Evolutionary conservation across 169 alveolate genomes (phyloP), one percentile per base, ranked within the genome.

Genomic region (Plasmodium coatneyi): DNA sequence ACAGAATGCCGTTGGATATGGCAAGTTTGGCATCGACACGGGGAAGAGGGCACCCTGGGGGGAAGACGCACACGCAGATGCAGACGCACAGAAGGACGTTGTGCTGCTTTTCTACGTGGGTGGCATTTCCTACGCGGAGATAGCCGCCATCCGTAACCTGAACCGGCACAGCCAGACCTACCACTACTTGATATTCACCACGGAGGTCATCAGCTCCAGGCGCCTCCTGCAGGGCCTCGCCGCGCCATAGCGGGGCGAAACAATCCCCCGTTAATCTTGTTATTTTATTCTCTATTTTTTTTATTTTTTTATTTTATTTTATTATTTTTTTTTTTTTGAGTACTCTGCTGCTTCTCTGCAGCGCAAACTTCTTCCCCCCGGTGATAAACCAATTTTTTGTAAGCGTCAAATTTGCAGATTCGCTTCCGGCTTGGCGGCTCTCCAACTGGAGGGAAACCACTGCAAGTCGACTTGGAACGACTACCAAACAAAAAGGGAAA

Each of bases 41-140:
- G 46, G 70, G 25, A 7, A 16, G 32, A 60, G 3, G 25, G n/a
- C 19, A 12, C 60, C n/a, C 16, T 32, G 34, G 56, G 39, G n/a
- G 30, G 74, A 9, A 10, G 22, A 56, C n/a, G n/a, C n/a, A n/a
- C n/a, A n/a, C n/a, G n/a, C n/a, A n/a, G 3, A 32, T 3, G 4
- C 28, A 0, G 22, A 91, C 16, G 16, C n/a, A 28, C n/a, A 39
- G 60, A 82, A 71, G 56, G 84, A 78, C 30, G 34, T 79, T 16
- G 94, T 95, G 36, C 76, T 96, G 34, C 96, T 96, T 36, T 83
- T 93, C 71, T 96, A 82, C 46, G 84, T 95, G 3, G 97, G 97
- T 5, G 97, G 97, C 0, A 92, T 92, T 7, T 84, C 97, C 7
- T 95, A 95, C 83, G 96, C 96, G 2, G 97, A 96, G 71, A 82